These are phyloP conservation scores for Microstegium vimineum DNA, from an alignment of 176 grass and related monocot genomes.

Conservation along the genomic window DNA sequence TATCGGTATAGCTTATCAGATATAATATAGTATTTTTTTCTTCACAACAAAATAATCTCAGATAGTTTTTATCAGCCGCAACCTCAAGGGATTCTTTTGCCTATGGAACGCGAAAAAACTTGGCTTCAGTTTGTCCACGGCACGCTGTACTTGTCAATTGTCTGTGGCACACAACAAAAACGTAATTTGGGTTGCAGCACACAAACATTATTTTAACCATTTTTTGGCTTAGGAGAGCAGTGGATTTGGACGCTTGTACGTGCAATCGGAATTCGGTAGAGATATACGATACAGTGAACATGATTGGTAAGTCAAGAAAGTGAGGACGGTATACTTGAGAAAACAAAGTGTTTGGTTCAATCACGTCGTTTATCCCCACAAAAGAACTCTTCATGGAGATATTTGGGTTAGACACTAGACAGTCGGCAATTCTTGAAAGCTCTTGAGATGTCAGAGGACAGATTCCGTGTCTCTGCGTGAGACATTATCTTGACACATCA, in stretches of 20 bases:
- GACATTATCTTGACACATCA: slow-evolving; percentile 39
- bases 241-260: not conserved
- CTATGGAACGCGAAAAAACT: no score
- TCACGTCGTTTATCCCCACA: not conserved
- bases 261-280: not conserved
- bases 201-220: not conserved
- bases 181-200: not conserved
- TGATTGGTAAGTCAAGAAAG: not conserved
- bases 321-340: not conserved
- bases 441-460: not conserved
- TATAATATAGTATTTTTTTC: no score
- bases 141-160: not conserved
- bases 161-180: not conserved
- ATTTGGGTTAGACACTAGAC: not conserved
- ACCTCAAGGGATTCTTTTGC: no score
- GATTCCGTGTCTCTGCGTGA: slow-evolving; percentile 5
- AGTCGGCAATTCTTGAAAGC: slow-evolving; percentile 22
- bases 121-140: no score
- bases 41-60: no score
- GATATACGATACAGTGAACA: not conserved
- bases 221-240: not conserved
- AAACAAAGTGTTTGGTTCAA: not conserved
- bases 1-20: no score
- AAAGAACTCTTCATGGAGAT: slow-evolving; percentile 3
- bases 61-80: no score